Evolutionary conservation across 2,329 filamentous ascomycete species (phyloP), one percentile per base, ranked within the genome.

Genomic region (Penicillium vulpinum): DNA sequence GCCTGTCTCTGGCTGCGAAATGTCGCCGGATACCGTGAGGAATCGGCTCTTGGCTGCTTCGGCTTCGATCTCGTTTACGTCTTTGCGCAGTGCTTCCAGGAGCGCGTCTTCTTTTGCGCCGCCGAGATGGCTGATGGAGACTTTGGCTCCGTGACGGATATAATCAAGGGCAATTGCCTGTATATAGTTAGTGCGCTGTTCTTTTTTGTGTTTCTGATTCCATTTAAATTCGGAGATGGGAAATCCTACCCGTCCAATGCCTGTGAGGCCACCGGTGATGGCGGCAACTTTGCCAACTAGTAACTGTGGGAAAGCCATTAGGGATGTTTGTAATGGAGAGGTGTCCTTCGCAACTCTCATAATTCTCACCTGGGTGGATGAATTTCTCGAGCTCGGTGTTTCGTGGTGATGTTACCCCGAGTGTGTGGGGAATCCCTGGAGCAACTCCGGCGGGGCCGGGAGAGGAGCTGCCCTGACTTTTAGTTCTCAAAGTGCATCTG

Each of bases 181-280:
- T 31, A 28, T 13, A 38, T 28, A 2, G 35, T 53, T 9, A 54
- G 39, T 8, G 9, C 47, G 13, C 8, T 47, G 53, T 50, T 43
- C 18, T 48, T 39, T 38, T 33, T 39, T 5, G 2, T 15, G 8
- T 8, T 5, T 26, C 9, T 21, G 7, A 22, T 16, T 31, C 3
- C 13, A 4, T 33, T 35, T 2, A 5, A 5, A 18, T 33, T 41
- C 11, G n/a, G 11, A 22, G 21, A 16, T n/a, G 31, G 6, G 4
- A 18, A 16, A 38, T 26, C 52, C 16, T 72, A 76, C 74, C 50
- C 90, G 85, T 51, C 92, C 92, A 67, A 96, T 96, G 54, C 91
- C 91, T 1, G 91, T 95, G 4, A 88, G 88, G 56, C 90, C 91
- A 62, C 92, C 91, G 0, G 91, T 96, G 68, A 96, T 91, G 71